These are phyloP conservation scores for Blakeslea trispora DNA, from an alignment of 371 early-diverging fungal genomes.

Conservation along the genomic window DNA sequence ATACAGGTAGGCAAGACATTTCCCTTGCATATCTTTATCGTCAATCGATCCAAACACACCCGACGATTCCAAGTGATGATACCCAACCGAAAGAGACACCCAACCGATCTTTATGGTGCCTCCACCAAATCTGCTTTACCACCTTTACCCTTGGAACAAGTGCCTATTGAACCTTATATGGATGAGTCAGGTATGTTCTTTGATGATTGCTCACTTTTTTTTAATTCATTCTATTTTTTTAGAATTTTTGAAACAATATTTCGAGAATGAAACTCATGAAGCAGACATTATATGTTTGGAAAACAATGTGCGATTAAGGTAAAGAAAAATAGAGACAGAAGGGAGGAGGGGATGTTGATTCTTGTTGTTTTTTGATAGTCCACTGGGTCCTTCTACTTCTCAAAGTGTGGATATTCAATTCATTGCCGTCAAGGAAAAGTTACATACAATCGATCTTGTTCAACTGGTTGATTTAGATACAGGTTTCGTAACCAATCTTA, in stretches of 20 bases:
- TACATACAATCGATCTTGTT: conserved; percentile 69
- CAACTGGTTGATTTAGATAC: conserved; percentile 74
- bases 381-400: conserved; percentile 69
- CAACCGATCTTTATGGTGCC: conserved; percentile 20
- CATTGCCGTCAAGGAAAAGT: conserved; percentile 73
- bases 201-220: not conserved
- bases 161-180: conserved; percentile 62
- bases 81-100: conserved; percentile 62
- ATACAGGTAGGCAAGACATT: conserved; percentile 65
- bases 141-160: conserved; percentile 45
- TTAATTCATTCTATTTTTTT: not conserved
- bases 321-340: too few species aligned
- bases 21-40: conserved; percentile 71
- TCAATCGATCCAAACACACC: conserved; percentile 70
- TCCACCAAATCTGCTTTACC: conserved; percentile 39
- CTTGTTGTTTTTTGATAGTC: conserved; percentile 37
- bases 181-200: conserved; percentile 54
- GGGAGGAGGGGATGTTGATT: not conserved
- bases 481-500: conserved; percentile 65
- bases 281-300: conserved; percentile 76
- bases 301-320: conserved; percentile 66
- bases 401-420: conserved; percentile 77
- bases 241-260: conserved; percentile 65
- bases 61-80: conserved; percentile 67
- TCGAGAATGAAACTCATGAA: conserved; percentile 69